Evolutionary conservation across 305 asterid genomes (phyloP).

Genomic region (Solanum aculeatissimum): DNA sequence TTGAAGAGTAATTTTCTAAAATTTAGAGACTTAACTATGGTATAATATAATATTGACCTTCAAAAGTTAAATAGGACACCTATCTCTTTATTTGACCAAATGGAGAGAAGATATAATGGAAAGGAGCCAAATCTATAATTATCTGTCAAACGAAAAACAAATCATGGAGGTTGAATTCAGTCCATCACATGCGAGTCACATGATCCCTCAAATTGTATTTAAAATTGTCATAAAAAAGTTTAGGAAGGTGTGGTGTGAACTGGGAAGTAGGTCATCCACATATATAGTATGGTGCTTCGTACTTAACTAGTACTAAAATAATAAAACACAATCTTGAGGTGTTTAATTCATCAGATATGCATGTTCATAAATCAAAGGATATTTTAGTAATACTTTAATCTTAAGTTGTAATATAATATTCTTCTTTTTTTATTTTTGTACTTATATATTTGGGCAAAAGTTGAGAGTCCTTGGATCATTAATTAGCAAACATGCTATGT

Average conservation of each 20-base stretch:
- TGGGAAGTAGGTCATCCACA: neutral
- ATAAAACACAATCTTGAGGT: neutral
- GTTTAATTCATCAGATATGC: slow-evolving; percentile 1
- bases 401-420: neutral
- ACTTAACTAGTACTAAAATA: neutral
- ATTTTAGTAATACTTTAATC: neutral
- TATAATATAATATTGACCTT: too few species aligned
- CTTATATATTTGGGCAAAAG: neutral
- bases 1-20: too few species aligned
- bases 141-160: neutral
- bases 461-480: neutral
- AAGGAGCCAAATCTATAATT: too few species aligned
- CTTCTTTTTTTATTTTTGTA: neutral
- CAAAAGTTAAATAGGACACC: too few species aligned
- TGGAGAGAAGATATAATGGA: too few species aligned
- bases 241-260: neutral
- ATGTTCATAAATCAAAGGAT: neutral
- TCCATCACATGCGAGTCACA: neutral
- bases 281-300: neutral
- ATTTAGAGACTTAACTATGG: too few species aligned
- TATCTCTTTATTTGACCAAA: too few species aligned
- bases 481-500: neutral
- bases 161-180: neutral
- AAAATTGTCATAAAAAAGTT: neutral
- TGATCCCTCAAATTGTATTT: neutral